Evolutionary conservation across 148 eudicot genomes (phyloP).

Genomic region (Amaranthus cruentus): DNA sequence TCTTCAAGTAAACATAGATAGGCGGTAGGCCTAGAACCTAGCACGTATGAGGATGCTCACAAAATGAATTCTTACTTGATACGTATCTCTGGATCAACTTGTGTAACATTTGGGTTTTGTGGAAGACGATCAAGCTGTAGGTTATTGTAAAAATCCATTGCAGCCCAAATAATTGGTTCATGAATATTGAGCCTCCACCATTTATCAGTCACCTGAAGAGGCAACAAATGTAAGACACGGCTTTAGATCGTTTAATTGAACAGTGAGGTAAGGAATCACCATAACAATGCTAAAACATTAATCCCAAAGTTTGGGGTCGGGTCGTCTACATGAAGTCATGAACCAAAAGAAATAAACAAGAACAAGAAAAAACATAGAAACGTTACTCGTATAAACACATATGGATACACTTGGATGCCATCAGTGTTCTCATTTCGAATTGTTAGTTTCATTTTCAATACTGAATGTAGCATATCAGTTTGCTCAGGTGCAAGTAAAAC

Average conservation of each 20-base stretch:
- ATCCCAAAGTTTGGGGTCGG: no score
- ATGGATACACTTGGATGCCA: slow-evolving; percentile 85
- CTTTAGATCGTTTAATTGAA: neutral
- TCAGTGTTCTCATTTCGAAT: slow-evolving; percentile 72
- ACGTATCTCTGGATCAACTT: slow-evolving; percentile 99
- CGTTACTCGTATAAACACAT: slow-evolving; percentile 79
- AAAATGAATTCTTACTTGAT: slow-evolving; percentile 57
- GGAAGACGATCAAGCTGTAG: slow-evolving; percentile 83
- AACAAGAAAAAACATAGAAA: neutral
- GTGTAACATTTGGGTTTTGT: slow-evolving; percentile 56
- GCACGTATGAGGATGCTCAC: neutral
- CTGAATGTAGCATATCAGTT: slow-evolving; percentile 66
- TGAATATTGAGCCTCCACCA: slow-evolving; percentile 87
- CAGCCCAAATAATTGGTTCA: slow-evolving; percentile 96
- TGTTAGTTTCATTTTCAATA: slow-evolving; percentile 81
- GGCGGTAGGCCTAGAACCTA: neutral
- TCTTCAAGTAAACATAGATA: neutral
- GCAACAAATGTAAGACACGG: slow-evolving; percentile 8
- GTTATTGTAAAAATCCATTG: slow-evolving; percentile 66
- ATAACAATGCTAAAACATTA: no score
- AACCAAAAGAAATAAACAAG: no score
- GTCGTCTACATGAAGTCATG: no score
- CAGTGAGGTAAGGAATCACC: neutral
- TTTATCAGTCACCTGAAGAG: slow-evolving; percentile 70
- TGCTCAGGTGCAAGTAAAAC: slow-evolving; percentile 90